These are phyloP conservation scores for Physcia stellaris DNA, from an alignment of 495 filamentous ascomycete genomes.

Conservation along the genomic window DNA sequence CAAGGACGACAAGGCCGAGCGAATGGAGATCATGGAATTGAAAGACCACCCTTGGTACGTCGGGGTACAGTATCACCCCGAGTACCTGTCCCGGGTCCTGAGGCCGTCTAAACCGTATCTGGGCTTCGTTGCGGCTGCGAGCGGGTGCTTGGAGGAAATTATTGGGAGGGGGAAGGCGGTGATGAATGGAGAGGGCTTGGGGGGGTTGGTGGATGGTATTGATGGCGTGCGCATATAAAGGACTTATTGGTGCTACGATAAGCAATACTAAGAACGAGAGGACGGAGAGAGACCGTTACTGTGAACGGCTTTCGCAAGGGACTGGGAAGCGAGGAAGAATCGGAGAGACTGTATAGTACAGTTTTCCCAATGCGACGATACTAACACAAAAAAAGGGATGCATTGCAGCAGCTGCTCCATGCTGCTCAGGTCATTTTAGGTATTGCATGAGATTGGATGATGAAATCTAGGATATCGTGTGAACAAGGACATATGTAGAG, in stretches of 20 bases:
- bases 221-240: not conserved
- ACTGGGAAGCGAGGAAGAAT: not conserved
- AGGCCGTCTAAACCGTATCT: conserved; percentile 67
- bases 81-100: conserved; percentile 63
- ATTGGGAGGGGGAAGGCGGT: conserved; percentile 7
- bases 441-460: no score
- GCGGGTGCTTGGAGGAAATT: conserved; percentile 45
- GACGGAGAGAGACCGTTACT: not conserved
- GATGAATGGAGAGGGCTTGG: not conserved
- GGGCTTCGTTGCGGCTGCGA: conserved; percentile 70
- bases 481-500: no score
- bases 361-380: no score
- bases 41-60: conserved; percentile 86
- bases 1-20: conserved; percentile 68
- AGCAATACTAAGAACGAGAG: not conserved
- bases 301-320: not conserved
- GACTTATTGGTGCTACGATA: not conserved
- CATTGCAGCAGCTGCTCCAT: no score
- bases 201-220: not conserved
- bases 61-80: conserved; percentile 80
- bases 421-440: no score
- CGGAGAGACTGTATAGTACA: no score
- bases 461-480: no score
- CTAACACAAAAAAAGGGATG: no score
- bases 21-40: conserved; percentile 88